Evolutionary conservation across 192 early-diverging fungal genomes (phyloP), one percentile per base, ranked within the genome.

Genomic region (Gamsiella multidivaricata): DNA sequence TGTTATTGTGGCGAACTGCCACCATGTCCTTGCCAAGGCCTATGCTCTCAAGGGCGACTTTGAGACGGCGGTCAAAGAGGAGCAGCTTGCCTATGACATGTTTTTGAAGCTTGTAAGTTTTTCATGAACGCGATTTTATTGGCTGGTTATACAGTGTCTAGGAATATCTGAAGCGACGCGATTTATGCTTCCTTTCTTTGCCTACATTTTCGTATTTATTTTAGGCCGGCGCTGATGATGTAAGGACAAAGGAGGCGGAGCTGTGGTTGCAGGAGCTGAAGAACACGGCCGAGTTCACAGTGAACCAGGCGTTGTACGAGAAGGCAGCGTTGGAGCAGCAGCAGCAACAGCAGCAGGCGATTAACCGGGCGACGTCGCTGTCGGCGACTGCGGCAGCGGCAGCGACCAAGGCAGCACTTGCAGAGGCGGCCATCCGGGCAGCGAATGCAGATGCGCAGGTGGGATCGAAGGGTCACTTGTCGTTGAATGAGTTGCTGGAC

Each of bases 21-120:
- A 94, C 67, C 94, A 96, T 59, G 79, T 89, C 32, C 87, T 95
- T 60, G 91, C 91, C 22, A 92, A 94, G 79, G 88, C 88, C n/a
- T 86, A 91, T 54, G 86, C 91, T 18, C 80, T 89, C 20, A 58
- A 68, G 33, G 90, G 90, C 36, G 94, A 95, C 42, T 95, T 91
- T 70, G 84, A 86, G 33, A 86, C 82, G n/a, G 92, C 94, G 15
- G 81, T 96, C 57, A 86, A 85, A 50, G 85, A 81, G 18, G 93
- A 96, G 71, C 82, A 88, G 49, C 65, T 80, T n/a, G 89, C 91
- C 11, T 89, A 91, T 62, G 80, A 83, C 41, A 87, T 88, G 65
- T 93, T 88, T 61, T 76, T 79, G 31, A 54, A 70, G 25, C 79
- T 80, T 74, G 87, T 88, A 84, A 70, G 37, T 9, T 12, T 39